Evolutionary conservation across 2,329 filamentous ascomycete genomes (phyloP).

Genomic region (Ascochyta rabiei): DNA sequence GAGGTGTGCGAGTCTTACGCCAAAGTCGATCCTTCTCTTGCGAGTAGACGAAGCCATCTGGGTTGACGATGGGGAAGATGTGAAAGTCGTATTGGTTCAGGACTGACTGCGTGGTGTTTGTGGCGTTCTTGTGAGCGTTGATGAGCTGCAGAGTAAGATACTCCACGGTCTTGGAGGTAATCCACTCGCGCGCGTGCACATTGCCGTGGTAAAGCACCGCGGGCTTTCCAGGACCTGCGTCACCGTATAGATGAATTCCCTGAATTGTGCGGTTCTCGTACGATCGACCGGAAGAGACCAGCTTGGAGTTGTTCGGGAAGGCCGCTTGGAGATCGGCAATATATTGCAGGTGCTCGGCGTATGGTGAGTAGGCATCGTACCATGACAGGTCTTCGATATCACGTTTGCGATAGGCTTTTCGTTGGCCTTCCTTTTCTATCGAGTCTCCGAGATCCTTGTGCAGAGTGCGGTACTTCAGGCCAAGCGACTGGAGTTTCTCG

Average conservation of each 20-base stretch:
- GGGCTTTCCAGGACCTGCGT: constrained; percentile 33
- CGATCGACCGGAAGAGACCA: constrained; percentile 25
- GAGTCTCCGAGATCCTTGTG: constrained; percentile 52
- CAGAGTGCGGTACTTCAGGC: constrained; percentile 45
- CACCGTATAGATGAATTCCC: constrained; percentile 33
- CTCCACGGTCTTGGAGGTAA: constrained; percentile 51
- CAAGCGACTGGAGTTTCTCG: constrained; percentile 44
- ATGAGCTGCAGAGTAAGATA: constrained; percentile 30
- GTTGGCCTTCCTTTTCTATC: constrained; percentile 45
- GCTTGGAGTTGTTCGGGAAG: constrained; percentile 28
- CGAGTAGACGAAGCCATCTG: constrained; percentile 41
- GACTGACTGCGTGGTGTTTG: constrained; percentile 33
- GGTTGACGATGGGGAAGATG: constrained; percentile 32
- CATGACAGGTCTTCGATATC: constrained; percentile 19
- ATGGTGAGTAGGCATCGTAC: constrained; percentile 32
- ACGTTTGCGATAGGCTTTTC: constrained; percentile 48
- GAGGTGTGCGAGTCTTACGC: constrained; percentile 43
- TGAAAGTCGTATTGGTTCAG: constrained; percentile 32
- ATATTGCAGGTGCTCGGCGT: constrained; percentile 28
- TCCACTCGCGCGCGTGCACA: constrained; percentile 35
- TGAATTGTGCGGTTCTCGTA: constrained; percentile 31
- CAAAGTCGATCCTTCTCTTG: constrained; percentile 44
- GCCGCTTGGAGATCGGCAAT: constrained; percentile 25
- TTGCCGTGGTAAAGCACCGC: constrained; percentile 45
- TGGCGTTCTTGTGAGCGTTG: constrained; percentile 24